Percentiles rank a stretch among this genome's conserved stretches.
Conservation (phyloP, 768 basidiomycete species). For the Erythrobasidium yunnanense region DNA sequence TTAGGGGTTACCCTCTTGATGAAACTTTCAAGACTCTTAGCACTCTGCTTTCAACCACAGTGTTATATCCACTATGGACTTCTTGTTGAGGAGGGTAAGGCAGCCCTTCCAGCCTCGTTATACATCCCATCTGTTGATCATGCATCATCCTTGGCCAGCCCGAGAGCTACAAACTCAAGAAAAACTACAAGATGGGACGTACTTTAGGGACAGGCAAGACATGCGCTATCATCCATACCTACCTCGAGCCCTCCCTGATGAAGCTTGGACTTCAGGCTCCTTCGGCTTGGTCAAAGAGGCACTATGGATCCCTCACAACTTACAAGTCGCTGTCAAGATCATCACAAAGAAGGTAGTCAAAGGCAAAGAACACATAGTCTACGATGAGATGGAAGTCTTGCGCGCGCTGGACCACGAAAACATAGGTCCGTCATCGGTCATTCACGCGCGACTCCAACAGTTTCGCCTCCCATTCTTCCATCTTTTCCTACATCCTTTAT, state of each 20-base stretch:
- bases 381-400: slow-evolving; percentile 85
- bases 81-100: slow-evolving; percentile 2
- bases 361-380: slow-evolving; percentile 76
- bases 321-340: slow-evolving; percentile 71
- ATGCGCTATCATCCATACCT: too few relatives aligned
- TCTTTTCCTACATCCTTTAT: too few relatives aligned
- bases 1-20: too few relatives aligned
- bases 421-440: not conserved
- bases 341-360: slow-evolving; percentile 65
- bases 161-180: slow-evolving; percentile 19
- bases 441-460: too few relatives aligned
- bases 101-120: not conserved
- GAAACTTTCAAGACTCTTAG: not conserved
- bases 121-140: not conserved
- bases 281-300: slow-evolving; percentile 26
- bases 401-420: slow-evolving; percentile 41
- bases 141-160: too few relatives aligned
- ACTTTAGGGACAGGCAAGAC: slow-evolving; percentile 9
- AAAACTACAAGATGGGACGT: slow-evolving; percentile 6
- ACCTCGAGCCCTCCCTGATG: too few relatives aligned
- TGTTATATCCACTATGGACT: slow-evolving; percentile 15
- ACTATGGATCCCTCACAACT: not conserved
- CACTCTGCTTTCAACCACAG: not conserved
- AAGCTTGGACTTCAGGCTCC: too few relatives aligned
- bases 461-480: too few relatives aligned